Conservation (phyloP, 2,329 filamentous ascomycete genomes). For the Penicillium olsonii region DNA sequence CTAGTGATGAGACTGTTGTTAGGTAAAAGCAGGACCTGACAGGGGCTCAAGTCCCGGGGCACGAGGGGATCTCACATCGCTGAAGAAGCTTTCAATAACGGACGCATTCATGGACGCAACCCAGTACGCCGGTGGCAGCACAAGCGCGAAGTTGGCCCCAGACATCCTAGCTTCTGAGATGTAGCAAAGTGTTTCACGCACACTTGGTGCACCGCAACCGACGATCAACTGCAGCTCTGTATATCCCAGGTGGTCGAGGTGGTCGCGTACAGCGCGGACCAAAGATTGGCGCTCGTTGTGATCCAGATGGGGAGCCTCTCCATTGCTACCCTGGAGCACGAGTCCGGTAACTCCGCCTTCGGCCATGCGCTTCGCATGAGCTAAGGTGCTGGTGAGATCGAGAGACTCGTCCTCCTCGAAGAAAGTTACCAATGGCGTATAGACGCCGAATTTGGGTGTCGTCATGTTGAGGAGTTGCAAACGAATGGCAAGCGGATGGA, state of each 20-base stretch:
- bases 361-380: constrained; percentile 49
- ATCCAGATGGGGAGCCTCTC: constrained; percentile 52
- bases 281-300: constrained; percentile 52
- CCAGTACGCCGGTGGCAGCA: constrained; percentile 66
- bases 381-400: constrained; percentile 41
- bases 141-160: constrained; percentile 69
- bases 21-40: background rate
- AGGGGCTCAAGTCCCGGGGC: background rate
- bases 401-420: constrained; percentile 48
- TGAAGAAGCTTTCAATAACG: constrained; percentile 62
- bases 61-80: constrained; percentile 27
- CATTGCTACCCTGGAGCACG: constrained; percentile 52
- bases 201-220: constrained; percentile 69
- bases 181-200: constrained; percentile 64
- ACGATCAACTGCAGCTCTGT: constrained; percentile 66
- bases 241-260: constrained; percentile 47
- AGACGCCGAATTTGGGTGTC: constrained; percentile 34
- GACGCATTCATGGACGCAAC: constrained; percentile 65
- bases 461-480: background rate
- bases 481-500: too few species aligned
- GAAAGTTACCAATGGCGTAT: constrained; percentile 50
- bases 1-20: background rate
- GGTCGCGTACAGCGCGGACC: constrained; percentile 47
- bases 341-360: constrained; percentile 47
- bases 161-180: constrained; percentile 65